Percentiles rank a stretch among this genome's conserved stretches.
Evolutionary conservation across 768 basidiomycete species (phyloP).

Genomic region (Lentinula lateritia): DNA sequence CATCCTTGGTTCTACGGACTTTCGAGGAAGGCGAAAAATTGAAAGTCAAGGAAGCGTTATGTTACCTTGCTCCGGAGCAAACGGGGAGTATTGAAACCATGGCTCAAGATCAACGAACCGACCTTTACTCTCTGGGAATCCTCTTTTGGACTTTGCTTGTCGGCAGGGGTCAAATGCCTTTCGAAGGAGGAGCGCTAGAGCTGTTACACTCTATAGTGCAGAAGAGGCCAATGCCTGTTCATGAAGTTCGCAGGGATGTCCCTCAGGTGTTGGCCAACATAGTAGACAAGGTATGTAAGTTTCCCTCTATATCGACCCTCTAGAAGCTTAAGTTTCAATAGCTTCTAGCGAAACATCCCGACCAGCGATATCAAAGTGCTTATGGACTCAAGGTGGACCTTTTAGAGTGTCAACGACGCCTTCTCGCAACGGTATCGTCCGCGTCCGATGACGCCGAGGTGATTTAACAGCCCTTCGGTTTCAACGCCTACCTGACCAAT

Average conservation of each 20-base stretch:
- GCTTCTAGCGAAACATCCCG: conserved; percentile 66
- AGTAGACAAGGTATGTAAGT: conserved; percentile 53
- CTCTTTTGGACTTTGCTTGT: conserved; percentile 74
- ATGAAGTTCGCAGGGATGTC: conserved; percentile 67
- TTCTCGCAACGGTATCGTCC: conserved; percentile 55
- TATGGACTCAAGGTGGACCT: conserved; percentile 65
- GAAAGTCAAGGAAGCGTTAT: conserved; percentile 71
- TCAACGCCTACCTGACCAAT: background rate
- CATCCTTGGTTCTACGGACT: conserved; percentile 56
- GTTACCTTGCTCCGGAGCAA: conserved; percentile 74
- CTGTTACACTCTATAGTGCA: conserved; percentile 67
- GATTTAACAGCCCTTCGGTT: conserved; percentile 2
- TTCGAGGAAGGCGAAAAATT: conserved; percentile 59
- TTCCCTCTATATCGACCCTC: background rate
- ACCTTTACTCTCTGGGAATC: conserved; percentile 69
- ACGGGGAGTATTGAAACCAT: conserved; percentile 70
- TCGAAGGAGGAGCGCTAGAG: conserved; percentile 57
- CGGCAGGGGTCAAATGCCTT: conserved; percentile 59
- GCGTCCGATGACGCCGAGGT: conserved; percentile 54
- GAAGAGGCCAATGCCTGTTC: conserved; percentile 68
- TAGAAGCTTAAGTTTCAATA: conserved; percentile 16
- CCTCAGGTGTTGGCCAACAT: conserved; percentile 67
- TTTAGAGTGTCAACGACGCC: conserved; percentile 59
- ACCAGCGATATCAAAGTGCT: conserved; percentile 66
- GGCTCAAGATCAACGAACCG: conserved; percentile 68